Evolutionary conservation across 331 rosid species (phyloP).

Genomic region (Malus hybrid): DNA sequence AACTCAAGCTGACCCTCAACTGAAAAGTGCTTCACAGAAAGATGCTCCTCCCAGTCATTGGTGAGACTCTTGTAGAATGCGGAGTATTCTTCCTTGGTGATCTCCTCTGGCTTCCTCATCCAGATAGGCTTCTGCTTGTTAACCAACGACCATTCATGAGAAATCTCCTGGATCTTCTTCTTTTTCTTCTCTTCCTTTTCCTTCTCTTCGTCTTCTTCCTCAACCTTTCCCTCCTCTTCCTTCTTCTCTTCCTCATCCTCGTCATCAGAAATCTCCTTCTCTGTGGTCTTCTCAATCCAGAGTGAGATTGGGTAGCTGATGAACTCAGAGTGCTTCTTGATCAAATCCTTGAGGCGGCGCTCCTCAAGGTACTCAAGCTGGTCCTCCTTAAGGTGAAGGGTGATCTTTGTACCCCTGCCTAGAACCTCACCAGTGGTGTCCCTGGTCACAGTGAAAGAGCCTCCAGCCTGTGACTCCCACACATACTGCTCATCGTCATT

Average conservation of each 20-base stretch:
- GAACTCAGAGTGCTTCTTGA: constrained; percentile 85
- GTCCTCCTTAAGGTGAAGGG: constrained; percentile 66
- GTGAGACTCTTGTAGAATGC: constrained; percentile 80
- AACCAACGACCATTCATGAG: constrained; percentile 70
- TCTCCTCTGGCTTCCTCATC: constrained; percentile 89
- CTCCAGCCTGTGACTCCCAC: constrained; percentile 97
- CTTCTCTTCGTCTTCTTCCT: constrained; percentile 67
- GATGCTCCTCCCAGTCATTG: constrained; percentile 81
- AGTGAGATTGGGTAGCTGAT: constrained; percentile 88
- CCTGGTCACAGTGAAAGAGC: constrained; percentile 70
- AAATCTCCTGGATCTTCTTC: constrained; percentile 73
- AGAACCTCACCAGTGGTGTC: constrained; percentile 58
- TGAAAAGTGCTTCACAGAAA: constrained; percentile 72
- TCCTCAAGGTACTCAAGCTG: constrained; percentile 82
- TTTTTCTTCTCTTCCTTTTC: constrained; percentile 86
- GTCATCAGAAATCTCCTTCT: constrained; percentile 82
- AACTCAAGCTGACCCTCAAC: constrained; percentile 81
- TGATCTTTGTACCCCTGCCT: constrained; percentile 77
- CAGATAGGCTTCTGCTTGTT: constrained; percentile 85
- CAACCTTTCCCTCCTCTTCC: constrained; percentile 86
- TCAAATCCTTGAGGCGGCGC: constrained; percentile 62
- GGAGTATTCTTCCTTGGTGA: constrained; percentile 64
- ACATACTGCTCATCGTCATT: constrained; percentile 82
- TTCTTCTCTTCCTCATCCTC: constrained; percentile 88
- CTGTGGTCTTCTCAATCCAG: constrained; percentile 86